Evolutionary conservation across 2,329 filamentous ascomycete species (phyloP).

Genomic region (Fusarium transvaalense): DNA sequence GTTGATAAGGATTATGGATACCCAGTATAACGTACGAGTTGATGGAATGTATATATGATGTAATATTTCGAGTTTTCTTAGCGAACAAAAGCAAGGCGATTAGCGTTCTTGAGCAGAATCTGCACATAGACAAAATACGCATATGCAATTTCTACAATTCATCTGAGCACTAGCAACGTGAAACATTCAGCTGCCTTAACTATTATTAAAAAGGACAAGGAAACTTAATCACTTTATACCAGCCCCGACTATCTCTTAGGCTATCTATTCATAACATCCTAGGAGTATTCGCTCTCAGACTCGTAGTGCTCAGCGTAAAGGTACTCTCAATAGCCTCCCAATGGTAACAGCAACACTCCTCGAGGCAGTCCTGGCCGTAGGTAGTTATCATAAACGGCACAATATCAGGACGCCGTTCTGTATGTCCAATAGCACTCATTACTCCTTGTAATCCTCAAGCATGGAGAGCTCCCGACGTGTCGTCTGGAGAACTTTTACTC

Average conservation of each 20-base stretch:
- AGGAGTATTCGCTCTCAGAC: too few species aligned
- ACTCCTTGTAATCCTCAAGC: neutral
- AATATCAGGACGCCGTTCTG: neutral
- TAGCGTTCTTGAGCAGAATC: constrained; percentile 35
- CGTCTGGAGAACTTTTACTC: neutral
- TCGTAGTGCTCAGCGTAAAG: neutral
- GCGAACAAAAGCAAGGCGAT: constrained; percentile 32
- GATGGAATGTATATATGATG: constrained; percentile 32
- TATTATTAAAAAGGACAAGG: neutral
- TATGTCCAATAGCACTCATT: neutral
- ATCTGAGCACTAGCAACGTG: neutral
- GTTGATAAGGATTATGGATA: constrained; percentile 41
- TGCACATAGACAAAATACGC: constrained; percentile 37
- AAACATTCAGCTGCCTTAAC: neutral
- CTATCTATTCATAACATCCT: neutral
- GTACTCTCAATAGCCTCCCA: neutral
- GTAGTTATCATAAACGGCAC: too few species aligned
- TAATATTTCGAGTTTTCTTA: constrained; percentile 34
- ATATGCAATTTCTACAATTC: constrained; percentile 12
- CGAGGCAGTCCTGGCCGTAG: neutral
- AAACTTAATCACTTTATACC: neutral
- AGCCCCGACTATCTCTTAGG: neutral
- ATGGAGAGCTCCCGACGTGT: constrained; percentile 1
- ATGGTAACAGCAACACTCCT: neutral
- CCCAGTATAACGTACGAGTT: constrained; percentile 35